These are phyloP conservation scores for Coemansia reversa DNA, from an alignment of 192 early-diverging fungal genomes.

Conservation along the genomic window DNA sequence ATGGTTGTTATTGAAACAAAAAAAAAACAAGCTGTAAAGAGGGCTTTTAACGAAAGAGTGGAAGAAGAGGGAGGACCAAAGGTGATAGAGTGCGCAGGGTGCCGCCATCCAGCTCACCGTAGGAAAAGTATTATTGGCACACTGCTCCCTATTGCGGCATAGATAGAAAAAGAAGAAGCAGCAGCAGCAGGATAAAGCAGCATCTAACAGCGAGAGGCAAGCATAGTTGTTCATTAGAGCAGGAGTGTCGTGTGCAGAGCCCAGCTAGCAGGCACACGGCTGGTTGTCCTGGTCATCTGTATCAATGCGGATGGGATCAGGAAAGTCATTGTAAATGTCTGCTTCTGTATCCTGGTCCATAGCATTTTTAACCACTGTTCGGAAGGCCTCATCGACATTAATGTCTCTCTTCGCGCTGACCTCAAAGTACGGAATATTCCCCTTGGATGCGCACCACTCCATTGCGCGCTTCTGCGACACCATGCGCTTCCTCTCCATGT, in stretches of 20 bases:
- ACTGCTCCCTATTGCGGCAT: background rate
- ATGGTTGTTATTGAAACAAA: background rate
- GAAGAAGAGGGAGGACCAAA: background rate
- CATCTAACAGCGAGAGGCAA: background rate
- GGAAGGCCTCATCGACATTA: conserved; percentile 98
- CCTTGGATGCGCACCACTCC: conserved; percentile 95
- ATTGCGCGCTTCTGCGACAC: conserved; percentile 95
- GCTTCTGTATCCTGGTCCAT: conserved; percentile 88
- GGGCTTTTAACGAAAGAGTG: background rate
- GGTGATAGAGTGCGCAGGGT: no score
- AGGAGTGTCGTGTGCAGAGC: background rate
- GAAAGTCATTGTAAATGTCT: conserved; percentile 68
- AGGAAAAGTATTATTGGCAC: background rate
- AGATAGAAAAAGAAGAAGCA: background rate
- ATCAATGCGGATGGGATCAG: conserved; percentile 87
- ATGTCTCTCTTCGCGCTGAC: conserved; percentile 97
- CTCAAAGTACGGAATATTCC: conserved; percentile 97
- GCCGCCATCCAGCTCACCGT: no score
- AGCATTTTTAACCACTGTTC: conserved; percentile 92
- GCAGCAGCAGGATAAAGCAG: conserved; percentile 2
- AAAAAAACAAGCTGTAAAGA: background rate
- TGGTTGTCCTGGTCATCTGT: conserved; percentile 64
- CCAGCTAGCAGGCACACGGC: conserved; percentile 65
- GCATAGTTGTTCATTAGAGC: background rate
- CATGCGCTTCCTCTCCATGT: conserved; percentile 87